Conservation (phyloP, 2,329 filamentous ascomycete species). For the Fusarium begoniae region DNA sequence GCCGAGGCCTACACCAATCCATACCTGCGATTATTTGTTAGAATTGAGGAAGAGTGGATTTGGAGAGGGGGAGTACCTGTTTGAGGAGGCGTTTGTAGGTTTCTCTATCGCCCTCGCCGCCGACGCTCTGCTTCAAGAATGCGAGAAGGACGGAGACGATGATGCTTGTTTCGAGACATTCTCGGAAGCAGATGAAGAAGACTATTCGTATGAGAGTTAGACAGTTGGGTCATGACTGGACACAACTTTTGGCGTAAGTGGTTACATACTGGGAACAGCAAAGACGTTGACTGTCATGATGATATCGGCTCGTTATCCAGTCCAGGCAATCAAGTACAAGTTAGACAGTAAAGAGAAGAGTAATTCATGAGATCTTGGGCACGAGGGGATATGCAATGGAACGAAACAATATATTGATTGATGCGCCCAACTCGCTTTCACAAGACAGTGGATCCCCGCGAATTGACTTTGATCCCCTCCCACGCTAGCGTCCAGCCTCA, state of each 20-base stretch:
- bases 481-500: background rate
- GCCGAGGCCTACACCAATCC: background rate
- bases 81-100: background rate
- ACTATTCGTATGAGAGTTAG: background rate
- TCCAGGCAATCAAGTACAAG: no score
- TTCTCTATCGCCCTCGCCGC: background rate
- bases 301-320: background rate
- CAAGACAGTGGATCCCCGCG: background rate
- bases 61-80: background rate
- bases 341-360: background rate
- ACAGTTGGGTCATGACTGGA: background rate
- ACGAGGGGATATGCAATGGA: background rate
- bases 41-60: fast-evolving
- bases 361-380: fast-evolving
- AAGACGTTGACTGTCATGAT: conserved; percentile 4
- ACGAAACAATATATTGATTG: background rate
- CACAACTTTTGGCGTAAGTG: fast-evolving
- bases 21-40: background rate
- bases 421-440: background rate
- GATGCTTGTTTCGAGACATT: conserved; percentile 1
- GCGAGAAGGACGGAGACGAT: background rate
- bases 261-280: background rate
- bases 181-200: background rate
- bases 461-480: background rate
- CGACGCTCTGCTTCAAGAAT: background rate